Conservation (phyloP, 2,329 filamentous ascomycete species). For the Pseudopithomyces chartarum region DNA sequence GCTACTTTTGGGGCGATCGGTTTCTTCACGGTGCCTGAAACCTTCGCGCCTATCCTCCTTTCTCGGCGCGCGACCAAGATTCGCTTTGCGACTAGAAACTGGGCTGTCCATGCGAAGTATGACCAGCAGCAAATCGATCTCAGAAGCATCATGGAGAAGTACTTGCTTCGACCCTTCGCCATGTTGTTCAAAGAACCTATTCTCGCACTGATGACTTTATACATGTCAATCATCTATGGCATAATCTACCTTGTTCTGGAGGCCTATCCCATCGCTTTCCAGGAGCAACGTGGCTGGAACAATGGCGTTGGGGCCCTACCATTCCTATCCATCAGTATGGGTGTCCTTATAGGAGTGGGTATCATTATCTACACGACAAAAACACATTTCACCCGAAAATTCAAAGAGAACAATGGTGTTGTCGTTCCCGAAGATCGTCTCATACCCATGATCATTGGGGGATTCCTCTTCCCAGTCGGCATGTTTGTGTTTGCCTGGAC, state of each 20-base stretch:
- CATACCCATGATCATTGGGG: slow-evolving; percentile 58
- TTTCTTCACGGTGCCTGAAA: slow-evolving; percentile 57
- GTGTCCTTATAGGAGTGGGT: slow-evolving; percentile 17
- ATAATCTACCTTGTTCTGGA: slow-evolving; percentile 55
- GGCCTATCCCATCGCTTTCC: slow-evolving; percentile 55
- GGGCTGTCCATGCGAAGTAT: slow-evolving; percentile 51
- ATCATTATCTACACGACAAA: slow-evolving; percentile 41
- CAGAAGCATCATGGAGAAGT: slow-evolving; percentile 49
- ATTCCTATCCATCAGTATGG: slow-evolving; percentile 23
- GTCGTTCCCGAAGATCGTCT: slow-evolving; percentile 54
- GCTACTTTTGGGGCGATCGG: slow-evolving; percentile 49
- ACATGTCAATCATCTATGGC: slow-evolving; percentile 49
- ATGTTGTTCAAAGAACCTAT: slow-evolving; percentile 29
- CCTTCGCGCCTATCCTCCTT: slow-evolving; percentile 56
- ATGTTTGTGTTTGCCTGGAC: slow-evolving; percentile 62
- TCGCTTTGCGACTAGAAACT: slow-evolving; percentile 54
- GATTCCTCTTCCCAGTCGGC: slow-evolving; percentile 53
- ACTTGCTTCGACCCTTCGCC: slow-evolving; percentile 40
- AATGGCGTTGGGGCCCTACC: slow-evolving; percentile 47
- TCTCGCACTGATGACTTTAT: slow-evolving; percentile 22
- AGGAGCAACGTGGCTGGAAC: slow-evolving; percentile 35
- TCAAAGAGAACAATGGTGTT: slow-evolving; percentile 31
- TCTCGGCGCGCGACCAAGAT: slow-evolving; percentile 54
- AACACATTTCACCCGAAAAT: slow-evolving; percentile 39
- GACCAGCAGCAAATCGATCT: slow-evolving; percentile 50